Evolutionary conservation across 2,329 filamentous ascomycete genomes (phyloP).

Genomic region (Beauveria sp.): DNA sequence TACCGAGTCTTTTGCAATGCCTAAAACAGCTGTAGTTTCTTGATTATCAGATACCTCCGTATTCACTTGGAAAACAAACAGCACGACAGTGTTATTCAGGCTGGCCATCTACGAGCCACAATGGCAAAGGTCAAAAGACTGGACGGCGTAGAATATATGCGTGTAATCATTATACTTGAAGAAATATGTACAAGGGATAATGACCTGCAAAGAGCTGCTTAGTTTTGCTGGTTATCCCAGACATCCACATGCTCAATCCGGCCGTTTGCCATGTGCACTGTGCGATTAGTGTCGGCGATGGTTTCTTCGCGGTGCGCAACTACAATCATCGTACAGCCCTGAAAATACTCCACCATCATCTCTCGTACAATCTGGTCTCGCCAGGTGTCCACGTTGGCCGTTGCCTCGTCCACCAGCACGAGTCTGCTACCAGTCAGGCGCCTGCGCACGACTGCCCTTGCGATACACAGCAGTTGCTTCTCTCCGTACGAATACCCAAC

Average conservation of each 20-base stretch:
- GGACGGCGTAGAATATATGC: too few species aligned
- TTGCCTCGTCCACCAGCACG: constrained; percentile 5
- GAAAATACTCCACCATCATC: not conserved
- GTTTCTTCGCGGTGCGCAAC: not conserved
- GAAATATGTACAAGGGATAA: not conserved
- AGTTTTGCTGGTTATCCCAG: not conserved
- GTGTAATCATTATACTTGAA: not conserved
- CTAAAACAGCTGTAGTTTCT: too few species aligned
- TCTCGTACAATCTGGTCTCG: not conserved
- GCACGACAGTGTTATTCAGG: too few species aligned
- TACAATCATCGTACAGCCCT: not conserved
- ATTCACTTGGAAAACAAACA: too few species aligned
- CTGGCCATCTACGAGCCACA: too few species aligned
- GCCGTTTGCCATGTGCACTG: not conserved
- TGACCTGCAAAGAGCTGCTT: not conserved
- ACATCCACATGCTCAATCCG: not conserved
- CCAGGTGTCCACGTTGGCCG: not conserved
- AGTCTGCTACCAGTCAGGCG: not conserved
- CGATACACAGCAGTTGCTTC: constrained; percentile 59
- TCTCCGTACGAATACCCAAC: constrained; percentile 52
- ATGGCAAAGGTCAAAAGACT: too few species aligned
- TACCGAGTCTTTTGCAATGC: not conserved
- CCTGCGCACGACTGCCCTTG: constrained; percentile 35
- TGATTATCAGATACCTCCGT: too few species aligned
- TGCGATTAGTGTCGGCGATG: not conserved